Conservation (phyloP, 2,329 filamentous ascomycete genomes). For the Aspergillus japonicus region DNA sequence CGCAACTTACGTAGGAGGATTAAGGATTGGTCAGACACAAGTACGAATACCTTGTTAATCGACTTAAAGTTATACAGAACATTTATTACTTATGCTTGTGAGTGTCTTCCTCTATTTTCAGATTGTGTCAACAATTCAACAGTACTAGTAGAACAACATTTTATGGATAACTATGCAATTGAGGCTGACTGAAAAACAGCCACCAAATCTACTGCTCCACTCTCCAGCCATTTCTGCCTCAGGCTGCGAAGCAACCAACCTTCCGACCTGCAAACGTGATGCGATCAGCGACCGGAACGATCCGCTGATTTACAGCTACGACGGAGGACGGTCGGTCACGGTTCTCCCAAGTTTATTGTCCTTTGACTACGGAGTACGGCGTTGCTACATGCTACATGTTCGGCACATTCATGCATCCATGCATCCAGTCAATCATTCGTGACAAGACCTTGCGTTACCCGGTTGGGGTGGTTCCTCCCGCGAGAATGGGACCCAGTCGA, state of each 20-base stretch:
- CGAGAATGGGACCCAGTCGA: not conserved
- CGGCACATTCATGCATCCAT: no score
- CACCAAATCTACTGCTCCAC: not conserved
- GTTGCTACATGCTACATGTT: no score
- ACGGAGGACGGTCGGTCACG: not conserved
- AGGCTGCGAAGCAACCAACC: not conserved
- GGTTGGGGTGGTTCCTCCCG: not conserved
- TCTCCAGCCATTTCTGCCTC: not conserved
- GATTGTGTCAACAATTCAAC: no score
- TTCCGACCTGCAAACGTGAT: not conserved
- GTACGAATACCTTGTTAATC: no score
- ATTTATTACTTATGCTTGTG: no score
- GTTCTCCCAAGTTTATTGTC: not conserved
- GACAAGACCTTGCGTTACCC: not conserved
- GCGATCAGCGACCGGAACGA: conserved; percentile 6
- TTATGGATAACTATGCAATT: not conserved
- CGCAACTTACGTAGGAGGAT: not conserved
- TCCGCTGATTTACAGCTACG: not conserved
- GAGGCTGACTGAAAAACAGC: not conserved
- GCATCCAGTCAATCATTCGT: no score
- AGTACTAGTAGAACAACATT: no score
- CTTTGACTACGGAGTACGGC: not conserved
- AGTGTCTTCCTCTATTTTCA: no score
- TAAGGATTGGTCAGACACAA: not conserved
- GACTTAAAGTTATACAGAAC: no score